Evolutionary conservation across 768 basidiomycete species (phyloP), one percentile per base, ranked within the genome.

Genomic region (Agaricus sinodeliciosus): DNA sequence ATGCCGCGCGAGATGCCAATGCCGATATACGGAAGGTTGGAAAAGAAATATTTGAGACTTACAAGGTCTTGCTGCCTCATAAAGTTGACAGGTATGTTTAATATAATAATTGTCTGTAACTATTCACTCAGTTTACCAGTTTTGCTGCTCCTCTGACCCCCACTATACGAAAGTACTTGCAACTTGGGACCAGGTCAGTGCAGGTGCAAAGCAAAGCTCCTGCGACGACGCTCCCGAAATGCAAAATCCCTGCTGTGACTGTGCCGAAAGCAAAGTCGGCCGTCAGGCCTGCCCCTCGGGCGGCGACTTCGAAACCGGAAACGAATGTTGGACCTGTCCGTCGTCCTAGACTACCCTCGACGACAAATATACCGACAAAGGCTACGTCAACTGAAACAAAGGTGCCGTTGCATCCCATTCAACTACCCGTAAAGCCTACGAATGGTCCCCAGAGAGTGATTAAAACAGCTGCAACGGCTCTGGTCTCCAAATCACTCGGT

Each of bases 131-230:
- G 35, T 36, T 42, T 26, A 48, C 15, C 55, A 93, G 90, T 46
- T 94, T 93, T 60, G 74, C 77, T 15, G 73, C 72, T 3, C 88
- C 88, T 12, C 73, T 94, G 11, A 82, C 85, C 5, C 90, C 91
- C 0, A 84, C 81, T 2, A 81, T 81, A 36, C 84, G 79, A 60
- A 90, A 87, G 66, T 89, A 89, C 61, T 76, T 92, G 3, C 82
- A 84, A 54, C 75, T 79, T 51, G 71, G 70, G 49, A 19, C 63
- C 50, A 63, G 41, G n/a, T n/a, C 18, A 8, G 34, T 15, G 15
- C 45, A 43, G 35, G 34, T 31, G 31, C 31, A 31, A 31, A 8
- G 31, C 31, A 31, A 31, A 31, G 31, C 31, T 5, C 9, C 61
- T 62, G 57, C 60, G 36, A 49, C 45, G 11, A 35, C 45, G 42